phyloP scores from a whole-genome alignment of 768 basidiomycete species.

The Leccinellum albellum region DNA sequence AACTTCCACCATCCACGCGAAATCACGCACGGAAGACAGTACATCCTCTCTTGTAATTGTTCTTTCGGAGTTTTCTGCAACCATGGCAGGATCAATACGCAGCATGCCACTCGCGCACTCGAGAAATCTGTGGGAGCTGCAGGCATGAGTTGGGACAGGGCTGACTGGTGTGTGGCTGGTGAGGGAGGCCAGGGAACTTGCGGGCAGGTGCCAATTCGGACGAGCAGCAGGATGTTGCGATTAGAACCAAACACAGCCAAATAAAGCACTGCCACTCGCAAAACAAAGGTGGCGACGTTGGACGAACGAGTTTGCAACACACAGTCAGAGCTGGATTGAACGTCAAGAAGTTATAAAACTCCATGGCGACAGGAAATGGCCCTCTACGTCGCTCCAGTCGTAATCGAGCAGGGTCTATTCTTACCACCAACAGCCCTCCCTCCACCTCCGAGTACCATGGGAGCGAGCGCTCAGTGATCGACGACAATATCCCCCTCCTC shows the following conservation, averaged over 20 bases:
- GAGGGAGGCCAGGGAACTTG: conserved; percentile 19
- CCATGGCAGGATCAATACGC: neutral
- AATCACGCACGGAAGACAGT: conserved; percentile 6
- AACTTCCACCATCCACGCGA: conserved; percentile 30
- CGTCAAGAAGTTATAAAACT: no score
- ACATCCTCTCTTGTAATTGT: conserved; percentile 1
- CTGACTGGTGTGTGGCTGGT: conserved; percentile 10
- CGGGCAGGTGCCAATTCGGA: conserved; percentile 25
- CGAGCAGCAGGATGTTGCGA: conserved; percentile 15
- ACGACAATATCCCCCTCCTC: conserved; percentile 18
- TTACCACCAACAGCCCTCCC: conserved; percentile 22
- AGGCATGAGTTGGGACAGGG: neutral
- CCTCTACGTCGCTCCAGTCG: conserved; percentile 26
- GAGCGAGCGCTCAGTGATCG: conserved; percentile 32
- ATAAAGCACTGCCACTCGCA: conserved; percentile 29
- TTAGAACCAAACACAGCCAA: conserved; percentile 26
- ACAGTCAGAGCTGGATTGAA: no score
- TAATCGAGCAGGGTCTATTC: conserved; percentile 18
- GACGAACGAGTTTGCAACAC: conserved; percentile 18
- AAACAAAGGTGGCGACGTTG: conserved; percentile 29
- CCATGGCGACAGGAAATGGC: conserved; percentile 15
- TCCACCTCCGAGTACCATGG: conserved; percentile 33
- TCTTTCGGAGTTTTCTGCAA: conserved; percentile 4
- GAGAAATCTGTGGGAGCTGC: neutral
- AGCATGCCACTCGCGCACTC: neutral